These are phyloP conservation scores for Adansonia grandidieri DNA, from an alignment of 441 rosid species.

Conservation along the genomic window DNA sequence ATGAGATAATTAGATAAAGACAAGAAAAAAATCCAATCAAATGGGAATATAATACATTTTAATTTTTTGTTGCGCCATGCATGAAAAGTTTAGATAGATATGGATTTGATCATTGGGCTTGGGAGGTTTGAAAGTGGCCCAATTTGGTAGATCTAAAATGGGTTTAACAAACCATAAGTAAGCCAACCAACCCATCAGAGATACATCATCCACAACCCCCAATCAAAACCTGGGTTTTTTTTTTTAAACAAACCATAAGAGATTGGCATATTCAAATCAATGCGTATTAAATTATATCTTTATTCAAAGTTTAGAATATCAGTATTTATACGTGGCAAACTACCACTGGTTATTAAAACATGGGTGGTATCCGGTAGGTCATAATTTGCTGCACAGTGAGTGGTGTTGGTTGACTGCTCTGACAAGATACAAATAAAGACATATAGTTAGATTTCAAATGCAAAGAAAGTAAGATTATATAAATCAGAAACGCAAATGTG, in stretches of 20 bases:
- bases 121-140: not conserved
- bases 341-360: constrained; percentile 11
- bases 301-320: not conserved
- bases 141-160: not conserved
- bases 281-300: not conserved
- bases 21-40: too few relatives aligned
- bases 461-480: constrained; percentile 19
- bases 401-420: constrained; percentile 14
- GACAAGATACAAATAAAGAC: constrained; percentile 1
- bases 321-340: not conserved
- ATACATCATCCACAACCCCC: not conserved
- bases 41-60: too few relatives aligned
- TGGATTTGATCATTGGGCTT: not conserved
- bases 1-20: too few relatives aligned
- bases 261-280: not conserved
- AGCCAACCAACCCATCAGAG: not conserved
- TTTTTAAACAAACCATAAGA: not conserved
- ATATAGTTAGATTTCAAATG: constrained; percentile 20
- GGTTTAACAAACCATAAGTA: not conserved
- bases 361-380: constrained; percentile 8
- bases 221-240: not conserved
- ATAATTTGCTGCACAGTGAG: constrained; percentile 16
- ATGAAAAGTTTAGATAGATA: not conserved
- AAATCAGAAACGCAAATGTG: not conserved
- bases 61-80: not conserved